Percentiles rank a stretch among this genome's conserved stretches.
Conservation (phyloP, 1,284 basidiomycete genomes). For the Thelephora terrestris region DNA sequence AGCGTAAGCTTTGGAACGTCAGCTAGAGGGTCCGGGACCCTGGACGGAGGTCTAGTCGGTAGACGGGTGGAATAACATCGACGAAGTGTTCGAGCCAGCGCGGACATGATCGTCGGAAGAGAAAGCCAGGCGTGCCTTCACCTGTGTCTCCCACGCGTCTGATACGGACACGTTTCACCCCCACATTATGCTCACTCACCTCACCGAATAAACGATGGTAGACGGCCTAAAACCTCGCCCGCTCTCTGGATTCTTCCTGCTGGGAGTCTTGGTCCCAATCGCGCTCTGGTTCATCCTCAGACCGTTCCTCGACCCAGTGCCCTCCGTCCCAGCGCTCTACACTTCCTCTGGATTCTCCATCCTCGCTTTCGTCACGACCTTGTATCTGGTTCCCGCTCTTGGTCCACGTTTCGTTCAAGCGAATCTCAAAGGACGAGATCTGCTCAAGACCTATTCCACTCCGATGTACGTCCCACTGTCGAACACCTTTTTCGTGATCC, state of each 20-base stretch:
- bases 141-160: no score
- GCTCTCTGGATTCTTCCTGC: constrained; percentile 42
- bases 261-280: constrained; percentile 51
- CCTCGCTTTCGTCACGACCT: constrained; percentile 63
- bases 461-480: constrained; percentile 59
- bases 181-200: no score
- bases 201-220: background rate
- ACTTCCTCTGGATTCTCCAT: constrained; percentile 75
- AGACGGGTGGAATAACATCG: constrained; percentile 35
- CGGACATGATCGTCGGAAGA: no score
- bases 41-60: constrained; percentile 45
- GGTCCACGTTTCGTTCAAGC: constrained; percentile 68
- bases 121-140: no score
- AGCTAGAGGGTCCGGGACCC: constrained; percentile 53
- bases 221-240: background rate
- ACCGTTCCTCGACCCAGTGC: constrained; percentile 57
- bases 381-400: constrained; percentile 68
- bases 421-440: constrained; percentile 70
- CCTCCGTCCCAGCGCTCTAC: constrained; percentile 58
- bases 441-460: constrained; percentile 66
- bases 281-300: constrained; percentile 60
- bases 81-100: no score
- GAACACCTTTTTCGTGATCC: background rate
- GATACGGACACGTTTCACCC: no score
- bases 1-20: constrained; percentile 47